These are phyloP conservation scores for Paramecium sexaurelia DNA, from an alignment of 73 alveolate genomes.

Conservation along the genomic window DNA sequence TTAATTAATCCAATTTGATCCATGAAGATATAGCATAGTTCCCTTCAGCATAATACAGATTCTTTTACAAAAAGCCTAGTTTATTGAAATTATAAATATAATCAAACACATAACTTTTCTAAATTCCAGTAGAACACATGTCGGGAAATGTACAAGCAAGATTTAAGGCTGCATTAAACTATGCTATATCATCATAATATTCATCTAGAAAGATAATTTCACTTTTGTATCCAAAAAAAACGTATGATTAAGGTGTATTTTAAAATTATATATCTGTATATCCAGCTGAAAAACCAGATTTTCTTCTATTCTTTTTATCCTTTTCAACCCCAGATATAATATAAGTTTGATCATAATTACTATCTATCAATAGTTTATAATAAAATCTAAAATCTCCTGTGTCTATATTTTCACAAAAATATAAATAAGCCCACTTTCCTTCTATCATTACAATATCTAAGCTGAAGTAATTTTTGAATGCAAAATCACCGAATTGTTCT, in stretches of 20 bases:
- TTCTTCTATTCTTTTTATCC: background rate
- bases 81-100: background rate
- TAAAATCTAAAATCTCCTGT: background rate
- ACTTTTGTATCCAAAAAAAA: background rate
- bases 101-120: background rate
- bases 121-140: background rate
- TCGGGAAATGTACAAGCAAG: background rate
- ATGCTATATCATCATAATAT: background rate
- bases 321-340: background rate
- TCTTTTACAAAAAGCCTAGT: background rate
- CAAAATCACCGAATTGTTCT: background rate
- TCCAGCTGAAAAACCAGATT: background rate
- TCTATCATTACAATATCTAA: background rate
- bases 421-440: background rate
- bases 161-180: background rate
- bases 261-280: background rate
- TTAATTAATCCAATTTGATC: background rate
- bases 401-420: background rate
- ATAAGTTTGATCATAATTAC: background rate
- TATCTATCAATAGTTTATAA: background rate
- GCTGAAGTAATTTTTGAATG: background rate
- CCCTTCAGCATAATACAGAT: background rate
- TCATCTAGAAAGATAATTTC: background rate
- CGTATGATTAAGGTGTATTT: background rate
- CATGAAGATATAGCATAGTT: background rate